Evolutionary conservation across 2,329 filamentous ascomycete species (phyloP).

Genomic region (Beauveria sp.): DNA sequence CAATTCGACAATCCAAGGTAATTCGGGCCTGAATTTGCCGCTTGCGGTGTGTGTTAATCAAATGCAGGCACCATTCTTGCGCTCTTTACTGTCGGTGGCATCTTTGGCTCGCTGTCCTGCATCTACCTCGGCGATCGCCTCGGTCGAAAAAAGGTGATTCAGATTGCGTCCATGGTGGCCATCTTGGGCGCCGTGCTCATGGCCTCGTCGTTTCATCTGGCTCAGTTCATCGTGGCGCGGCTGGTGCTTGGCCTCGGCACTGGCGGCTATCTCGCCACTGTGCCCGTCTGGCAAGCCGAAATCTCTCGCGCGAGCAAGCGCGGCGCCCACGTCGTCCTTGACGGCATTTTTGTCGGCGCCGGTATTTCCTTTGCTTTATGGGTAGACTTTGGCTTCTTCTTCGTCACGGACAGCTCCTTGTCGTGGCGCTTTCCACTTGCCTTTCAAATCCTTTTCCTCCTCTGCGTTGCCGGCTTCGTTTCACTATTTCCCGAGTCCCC

Average conservation of each 20-base stretch:
- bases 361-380: conserved; percentile 34
- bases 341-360: conserved; percentile 41
- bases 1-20: conserved; percentile 38
- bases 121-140: conserved; percentile 47
- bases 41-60: neutral
- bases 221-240: conserved; percentile 32
- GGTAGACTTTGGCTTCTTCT: conserved; percentile 38
- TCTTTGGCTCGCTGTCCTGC: conserved; percentile 39
- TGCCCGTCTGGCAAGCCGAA: conserved; percentile 49
- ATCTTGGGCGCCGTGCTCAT: conserved; percentile 48
- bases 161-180: conserved; percentile 44
- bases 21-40: neutral
- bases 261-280: conserved; percentile 43
- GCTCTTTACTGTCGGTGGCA: conserved; percentile 49
- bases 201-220: conserved; percentile 35
- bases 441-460: conserved; percentile 36
- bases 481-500: conserved; percentile 35
- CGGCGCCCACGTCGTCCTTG: conserved; percentile 38
- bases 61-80: conserved; percentile 36
- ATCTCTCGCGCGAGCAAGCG: conserved; percentile 41
- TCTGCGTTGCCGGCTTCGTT: conserved; percentile 31
- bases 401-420: conserved; percentile 10
- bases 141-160: conserved; percentile 48
- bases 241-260: conserved; percentile 47
- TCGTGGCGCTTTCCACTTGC: conserved; percentile 45